A percentile compares a stretch with the other conserved stretches of the same genome.
Conservation (phyloP, 1,284 basidiomycete genomes). For the Pholiota adiposa region DNA sequence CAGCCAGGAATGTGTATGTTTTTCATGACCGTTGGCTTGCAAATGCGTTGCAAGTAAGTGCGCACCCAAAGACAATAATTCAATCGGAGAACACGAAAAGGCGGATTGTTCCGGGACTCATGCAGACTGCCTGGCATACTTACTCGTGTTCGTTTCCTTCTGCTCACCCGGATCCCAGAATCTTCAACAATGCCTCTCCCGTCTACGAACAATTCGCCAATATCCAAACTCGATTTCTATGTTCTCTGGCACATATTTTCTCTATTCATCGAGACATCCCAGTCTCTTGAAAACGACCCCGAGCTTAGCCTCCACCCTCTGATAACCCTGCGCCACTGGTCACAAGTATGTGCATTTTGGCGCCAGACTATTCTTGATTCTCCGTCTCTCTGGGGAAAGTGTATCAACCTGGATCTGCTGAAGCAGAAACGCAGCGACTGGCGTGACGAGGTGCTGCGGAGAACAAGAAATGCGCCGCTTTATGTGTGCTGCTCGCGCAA, state of each 20-base stretch:
- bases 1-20: no score
- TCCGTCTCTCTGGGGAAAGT: background rate
- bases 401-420: background rate
- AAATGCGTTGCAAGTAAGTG: no score
- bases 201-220: background rate
- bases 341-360: background rate
- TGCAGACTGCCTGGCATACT: no score
- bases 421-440: background rate
- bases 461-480: background rate
- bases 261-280: background rate
- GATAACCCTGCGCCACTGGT: background rate
- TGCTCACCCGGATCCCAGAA: no score
- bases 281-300: background rate
- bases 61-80: no score
- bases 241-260: background rate
- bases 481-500: background rate
- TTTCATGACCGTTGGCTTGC: no score
- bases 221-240: background rate
- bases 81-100: no score
- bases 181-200: no score
- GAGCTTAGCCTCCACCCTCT: background rate
- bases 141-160: no score
- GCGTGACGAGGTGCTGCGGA: background rate
- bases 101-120: no score
- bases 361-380: background rate